phyloP scores from a whole-genome alignment of 768 basidiomycete genomes.

The Suillus tomentosus region DNA sequence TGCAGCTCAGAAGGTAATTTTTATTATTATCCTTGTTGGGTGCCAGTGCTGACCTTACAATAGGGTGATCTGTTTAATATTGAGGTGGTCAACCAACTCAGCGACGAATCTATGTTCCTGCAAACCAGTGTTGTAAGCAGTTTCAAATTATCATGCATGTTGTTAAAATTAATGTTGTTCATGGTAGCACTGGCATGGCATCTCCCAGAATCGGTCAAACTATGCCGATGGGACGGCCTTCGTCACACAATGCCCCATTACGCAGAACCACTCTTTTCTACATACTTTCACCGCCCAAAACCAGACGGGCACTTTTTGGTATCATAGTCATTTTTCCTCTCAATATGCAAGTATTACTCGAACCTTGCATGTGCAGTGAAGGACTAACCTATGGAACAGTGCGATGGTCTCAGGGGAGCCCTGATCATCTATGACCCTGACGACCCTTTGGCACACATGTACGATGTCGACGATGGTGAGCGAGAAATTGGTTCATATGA shows the following conservation, averaged over 20 bases:
- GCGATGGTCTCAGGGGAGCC: slow-evolving; percentile 27
- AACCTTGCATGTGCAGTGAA: background rate
- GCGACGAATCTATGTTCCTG: slow-evolving; percentile 47
- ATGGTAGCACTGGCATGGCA: slow-evolving; percentile 56
- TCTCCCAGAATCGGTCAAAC: slow-evolving; percentile 44
- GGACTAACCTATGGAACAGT: slow-evolving; percentile 8
- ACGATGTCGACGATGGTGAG: slow-evolving; percentile 47
- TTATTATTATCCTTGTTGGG: background rate
- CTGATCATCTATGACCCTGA: slow-evolving; percentile 44
- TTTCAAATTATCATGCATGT: background rate
- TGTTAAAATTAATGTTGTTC: background rate
- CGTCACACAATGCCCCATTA: slow-evolving; percentile 37
- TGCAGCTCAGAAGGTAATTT: slow-evolving; percentile 35
- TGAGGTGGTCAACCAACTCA: slow-evolving; percentile 48
- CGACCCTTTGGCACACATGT: slow-evolving; percentile 41
- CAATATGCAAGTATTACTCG: slow-evolving; percentile 33
- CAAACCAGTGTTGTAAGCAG: slow-evolving; percentile 50
- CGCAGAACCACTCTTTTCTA: slow-evolving; percentile 19
- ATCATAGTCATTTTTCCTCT: slow-evolving; percentile 39
- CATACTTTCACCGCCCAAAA: slow-evolving; percentile 22
- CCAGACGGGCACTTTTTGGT: slow-evolving; percentile 36
- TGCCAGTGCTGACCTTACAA: slow-evolving; percentile 17
- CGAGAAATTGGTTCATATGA: background rate
- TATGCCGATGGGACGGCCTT: slow-evolving; percentile 47
- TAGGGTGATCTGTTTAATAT: slow-evolving; percentile 41